These are phyloP conservation scores for Cyberlindnera euphorbiae DNA, from an alignment of 805 yeast species.

Conservation along the genomic window DNA sequence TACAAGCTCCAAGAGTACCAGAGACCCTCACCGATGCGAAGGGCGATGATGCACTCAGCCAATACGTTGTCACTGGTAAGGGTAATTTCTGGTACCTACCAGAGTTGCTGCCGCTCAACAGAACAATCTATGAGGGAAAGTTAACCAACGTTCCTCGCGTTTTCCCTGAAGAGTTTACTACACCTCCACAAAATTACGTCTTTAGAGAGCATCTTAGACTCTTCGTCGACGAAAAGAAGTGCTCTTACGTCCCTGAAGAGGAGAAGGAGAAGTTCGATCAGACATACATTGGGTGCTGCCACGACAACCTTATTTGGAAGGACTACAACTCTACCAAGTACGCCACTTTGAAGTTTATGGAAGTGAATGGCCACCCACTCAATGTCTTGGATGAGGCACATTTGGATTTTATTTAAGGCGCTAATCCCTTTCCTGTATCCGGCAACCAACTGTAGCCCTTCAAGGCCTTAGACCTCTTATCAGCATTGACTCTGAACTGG, in stretches of 20 bases:
- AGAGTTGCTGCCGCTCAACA: slow-evolving; percentile 48
- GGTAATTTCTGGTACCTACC: slow-evolving; percentile 44
- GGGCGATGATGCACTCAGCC: slow-evolving; percentile 12
- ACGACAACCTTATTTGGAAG: slow-evolving; percentile 34
- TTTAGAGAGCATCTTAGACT: slow-evolving; percentile 34
- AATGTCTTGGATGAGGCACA: slow-evolving; percentile 22
- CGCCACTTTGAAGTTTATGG: slow-evolving; percentile 20
- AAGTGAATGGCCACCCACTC: slow-evolving; percentile 14
- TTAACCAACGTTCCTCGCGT: slow-evolving; percentile 41
- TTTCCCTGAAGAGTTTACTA: slow-evolving; percentile 35
- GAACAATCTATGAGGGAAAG: slow-evolving; percentile 56
- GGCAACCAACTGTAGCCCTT: slow-evolving; percentile 32
- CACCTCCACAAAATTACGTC: slow-evolving; percentile 26
- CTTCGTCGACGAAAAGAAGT: slow-evolving; percentile 34
- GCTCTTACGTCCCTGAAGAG: slow-evolving; percentile 37
- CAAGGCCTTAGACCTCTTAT: slow-evolving; percentile 27
- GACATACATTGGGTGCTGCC: slow-evolving; percentile 39
- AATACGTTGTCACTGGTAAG: slow-evolving; percentile 32
- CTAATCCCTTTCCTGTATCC: slow-evolving; percentile 33
- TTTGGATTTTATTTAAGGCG: slow-evolving; percentile 22
- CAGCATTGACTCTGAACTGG: slow-evolving; percentile 18
- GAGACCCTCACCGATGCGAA: slow-evolving; percentile 7
- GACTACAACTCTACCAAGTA: slow-evolving; percentile 33
- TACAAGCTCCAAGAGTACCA: slow-evolving; percentile 24
- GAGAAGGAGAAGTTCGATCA: slow-evolving; percentile 32